Evolutionary conservation across 768 basidiomycete species (phyloP), one percentile per base, ranked within the genome.

Genomic region (Russula sp.): DNA sequence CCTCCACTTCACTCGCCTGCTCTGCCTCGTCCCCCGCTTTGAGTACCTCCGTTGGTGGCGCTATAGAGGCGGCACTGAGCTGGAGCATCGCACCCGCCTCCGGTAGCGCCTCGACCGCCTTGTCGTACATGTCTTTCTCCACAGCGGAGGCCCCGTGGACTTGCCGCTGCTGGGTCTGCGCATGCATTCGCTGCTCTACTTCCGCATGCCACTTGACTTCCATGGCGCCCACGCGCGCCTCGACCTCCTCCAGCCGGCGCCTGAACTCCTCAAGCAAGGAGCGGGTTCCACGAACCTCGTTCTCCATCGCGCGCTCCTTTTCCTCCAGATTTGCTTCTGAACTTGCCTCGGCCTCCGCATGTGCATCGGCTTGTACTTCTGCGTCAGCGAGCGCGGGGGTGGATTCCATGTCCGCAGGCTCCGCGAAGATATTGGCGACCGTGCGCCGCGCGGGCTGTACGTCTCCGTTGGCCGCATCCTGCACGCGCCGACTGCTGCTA

Each of bases 381-480:
- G 45, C 27, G 27, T 61, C 42, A 39, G 22, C 42, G 55, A n/a
- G 44, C 45, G 39, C 51, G n/a, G 51, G 27, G 16, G 27, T n/a
- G 1, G 52, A n/a, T 27, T 16, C 31, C 7, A 16, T 34, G 31
- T 40, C 56, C 1, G 11, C 10, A 2, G 40, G 42, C 27, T 37
- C 35, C 2, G 73, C 40, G 55, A 75, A 75, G 34, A 75, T 71
- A 14, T 74, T 73, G 14, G 72, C 72, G 57, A 73, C 71, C 50
- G 72, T 62, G 27, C 70, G 65, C 39, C 72, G 64, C 57, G 20
- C 45, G 48, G 20, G 47, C 14, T 22, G 52, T 8, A 11, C 7
- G 7, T 6, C 59, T n/a, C 2, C 27, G 2, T 27, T 27, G 27
- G 27, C 27, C 27, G 42, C 8, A 3, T 42, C 45, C 22, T 45